A percentile compares a stretch with the other conserved stretches of the same genome.
phyloP scores from a whole-genome alignment of 2,329 filamentous ascomycete genomes.

The Penicillium sp. region DNA sequence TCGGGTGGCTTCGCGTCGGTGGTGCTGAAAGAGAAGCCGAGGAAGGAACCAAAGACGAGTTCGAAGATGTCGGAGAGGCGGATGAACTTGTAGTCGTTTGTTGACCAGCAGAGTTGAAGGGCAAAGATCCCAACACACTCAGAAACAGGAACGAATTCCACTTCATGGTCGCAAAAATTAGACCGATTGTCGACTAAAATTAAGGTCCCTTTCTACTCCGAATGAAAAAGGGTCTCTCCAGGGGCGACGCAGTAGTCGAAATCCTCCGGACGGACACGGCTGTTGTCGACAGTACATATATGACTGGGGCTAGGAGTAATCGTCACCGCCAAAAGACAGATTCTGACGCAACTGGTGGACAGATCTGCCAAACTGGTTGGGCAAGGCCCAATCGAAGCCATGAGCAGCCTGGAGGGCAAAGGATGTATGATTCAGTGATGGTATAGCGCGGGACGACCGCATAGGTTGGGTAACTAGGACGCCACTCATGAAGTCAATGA shows the following conservation, averaged over 20 bases:
- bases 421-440: too few relatives aligned
- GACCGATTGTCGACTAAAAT: too few relatives aligned
- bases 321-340: neutral
- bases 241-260: too few relatives aligned
- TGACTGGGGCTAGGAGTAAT: neutral
- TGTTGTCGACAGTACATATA: neutral
- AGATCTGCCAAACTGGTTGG: neutral
- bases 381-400: neutral
- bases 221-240: too few relatives aligned
- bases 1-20: constrained; percentile 49
- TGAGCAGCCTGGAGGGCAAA: too few relatives aligned
- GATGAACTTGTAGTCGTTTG: constrained; percentile 8
- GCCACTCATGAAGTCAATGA: constrained; percentile 8
- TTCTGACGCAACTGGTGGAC: constrained; percentile 3
- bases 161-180: constrained; percentile 12
- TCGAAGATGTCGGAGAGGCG: neutral
- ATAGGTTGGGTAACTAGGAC: too few relatives aligned
- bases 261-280: neutral
- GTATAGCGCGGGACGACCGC: too few relatives aligned
- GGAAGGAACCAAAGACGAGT: neutral
- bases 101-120: constrained; percentile 18
- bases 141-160: constrained; percentile 14
- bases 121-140: constrained; percentile 17
- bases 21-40: constrained; percentile 8
- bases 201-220: neutral